A percentile compares a stretch with the other conserved stretches of the same genome.
Conservation (phyloP, 2,329 filamentous ascomycete species). For the Penicillium occitanis region DNA sequence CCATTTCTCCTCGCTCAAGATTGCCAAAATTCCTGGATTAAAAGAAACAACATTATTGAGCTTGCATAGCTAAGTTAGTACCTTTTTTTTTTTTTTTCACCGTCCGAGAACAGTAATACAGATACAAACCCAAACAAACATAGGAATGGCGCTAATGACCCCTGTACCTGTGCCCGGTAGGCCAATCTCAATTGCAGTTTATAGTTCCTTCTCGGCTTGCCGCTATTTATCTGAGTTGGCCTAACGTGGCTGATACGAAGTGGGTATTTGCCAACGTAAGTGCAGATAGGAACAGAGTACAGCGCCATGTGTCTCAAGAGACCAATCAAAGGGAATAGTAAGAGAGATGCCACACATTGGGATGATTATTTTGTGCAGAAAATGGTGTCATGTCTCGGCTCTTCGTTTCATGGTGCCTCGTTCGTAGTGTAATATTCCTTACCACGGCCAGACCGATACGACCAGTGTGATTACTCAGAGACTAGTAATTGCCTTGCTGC, state of each 20-base stretch:
- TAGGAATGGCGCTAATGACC: neutral
- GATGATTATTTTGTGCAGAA: neutral
- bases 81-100: neutral
- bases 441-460: neutral
- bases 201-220: neutral
- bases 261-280: neutral
- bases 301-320: neutral
- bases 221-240: constrained; percentile 2
- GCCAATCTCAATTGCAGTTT: neutral
- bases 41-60: neutral
- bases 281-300: neutral
- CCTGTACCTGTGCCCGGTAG: neutral
- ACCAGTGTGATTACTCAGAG: neutral
- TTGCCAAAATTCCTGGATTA: neutral
- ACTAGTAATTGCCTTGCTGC: neutral
- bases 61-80: neutral
- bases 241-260: constrained; percentile 5
- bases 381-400: neutral
- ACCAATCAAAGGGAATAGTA: neutral
- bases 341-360: neutral
- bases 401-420: neutral
- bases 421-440: neutral
- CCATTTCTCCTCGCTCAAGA: constrained; percentile 15
- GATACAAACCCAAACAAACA: neutral
- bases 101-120: neutral